Evolutionary conservation across 2,329 filamentous ascomycete species (phyloP), one percentile per base, ranked within the genome.

Genomic region (Ophiobolus disseminans): DNA sequence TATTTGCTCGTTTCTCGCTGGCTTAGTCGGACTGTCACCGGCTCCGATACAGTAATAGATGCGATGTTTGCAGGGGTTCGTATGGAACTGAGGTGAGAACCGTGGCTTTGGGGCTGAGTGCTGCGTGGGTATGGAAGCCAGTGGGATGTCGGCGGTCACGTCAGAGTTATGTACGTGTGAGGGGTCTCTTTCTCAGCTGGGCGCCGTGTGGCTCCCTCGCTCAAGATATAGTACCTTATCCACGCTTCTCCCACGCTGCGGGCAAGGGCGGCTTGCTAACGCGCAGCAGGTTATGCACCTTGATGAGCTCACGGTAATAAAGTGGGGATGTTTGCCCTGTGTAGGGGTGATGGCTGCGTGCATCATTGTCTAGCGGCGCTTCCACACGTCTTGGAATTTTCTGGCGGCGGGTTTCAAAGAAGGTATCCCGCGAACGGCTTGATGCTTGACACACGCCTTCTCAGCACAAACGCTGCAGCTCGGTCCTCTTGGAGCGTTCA

Each of bases 361-460:
- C 53, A 49, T 50, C 55, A 50, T 42, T 32, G 46, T 39, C 41
- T 47, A 44, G 31, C 40, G 31, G 14, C 26, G 38, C 37, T 31
- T 30, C 26, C 23, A 34, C 36, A 23, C n/a, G 17, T 6, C 28
- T 21, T 30, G 32, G 22, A 37, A 22, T 5, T 19, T 44, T 36
- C 30, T 25, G 25, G 25, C 40, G 25, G n/a, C n/a, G 40, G 40
- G 43, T 44, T 22, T 53, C 43, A 59, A 63, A 63, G 61, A 60
- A 62, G 56, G 60, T 58, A 37, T 41, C 40, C 54, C 53, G 62
- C 53, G 55, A 63, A 59, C 63, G 57, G 63, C 61, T 55, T 51
- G 49, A 58, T 58, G 31, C 40, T 32, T 46, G 31, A 46, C 34
- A 41, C 42, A 25, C 40, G 40, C 35, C n/a, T n/a, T n/a, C n/a